Conservation (phyloP, 768 basidiomycete species). For the Naganishia friedmannii region DNA sequence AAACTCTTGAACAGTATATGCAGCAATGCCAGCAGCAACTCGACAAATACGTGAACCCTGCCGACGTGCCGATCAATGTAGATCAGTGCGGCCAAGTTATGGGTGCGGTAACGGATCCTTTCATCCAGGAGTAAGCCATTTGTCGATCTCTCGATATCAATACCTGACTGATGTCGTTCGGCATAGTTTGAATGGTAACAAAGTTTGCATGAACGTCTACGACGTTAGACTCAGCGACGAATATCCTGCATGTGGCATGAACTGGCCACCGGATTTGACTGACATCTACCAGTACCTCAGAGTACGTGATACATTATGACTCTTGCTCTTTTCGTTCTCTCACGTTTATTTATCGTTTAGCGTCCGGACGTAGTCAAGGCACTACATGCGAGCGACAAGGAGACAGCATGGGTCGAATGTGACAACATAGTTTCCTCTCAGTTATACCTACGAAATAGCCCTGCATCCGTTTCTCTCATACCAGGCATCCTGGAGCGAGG, state of each 20-base stretch:
- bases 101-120: slow-evolving; percentile 52
- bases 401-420: slow-evolving; percentile 87
- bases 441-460: slow-evolving; percentile 60
- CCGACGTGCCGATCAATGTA: slow-evolving; percentile 56
- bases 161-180: background rate
- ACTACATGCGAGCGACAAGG: slow-evolving; percentile 73
- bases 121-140: slow-evolving; percentile 51
- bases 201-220: slow-evolving; percentile 88
- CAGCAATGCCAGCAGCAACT: slow-evolving; percentile 62
- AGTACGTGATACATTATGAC: slow-evolving; percentile 56
- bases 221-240: slow-evolving; percentile 87
- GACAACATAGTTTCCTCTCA: slow-evolving; percentile 63
- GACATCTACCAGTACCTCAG: slow-evolving; percentile 73
- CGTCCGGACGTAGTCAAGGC: slow-evolving; percentile 74
- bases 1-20: slow-evolving; percentile 59
- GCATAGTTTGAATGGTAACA: slow-evolving; percentile 64
- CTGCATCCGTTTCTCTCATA: slow-evolving; percentile 71
- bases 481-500: slow-evolving; percentile 69
- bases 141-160: background rate
- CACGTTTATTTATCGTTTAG: slow-evolving; percentile 53
- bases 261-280: slow-evolving; percentile 40
- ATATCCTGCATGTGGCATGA: slow-evolving; percentile 68
- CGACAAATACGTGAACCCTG: slow-evolving; percentile 43
- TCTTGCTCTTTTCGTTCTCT: background rate
- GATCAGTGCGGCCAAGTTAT: slow-evolving; percentile 64